A percentile compares a stretch with the other conserved stretches of the same genome.
Conservation (phyloP, 768 basidiomycete genomes). For the Candolleomyces efflorescens region DNA sequence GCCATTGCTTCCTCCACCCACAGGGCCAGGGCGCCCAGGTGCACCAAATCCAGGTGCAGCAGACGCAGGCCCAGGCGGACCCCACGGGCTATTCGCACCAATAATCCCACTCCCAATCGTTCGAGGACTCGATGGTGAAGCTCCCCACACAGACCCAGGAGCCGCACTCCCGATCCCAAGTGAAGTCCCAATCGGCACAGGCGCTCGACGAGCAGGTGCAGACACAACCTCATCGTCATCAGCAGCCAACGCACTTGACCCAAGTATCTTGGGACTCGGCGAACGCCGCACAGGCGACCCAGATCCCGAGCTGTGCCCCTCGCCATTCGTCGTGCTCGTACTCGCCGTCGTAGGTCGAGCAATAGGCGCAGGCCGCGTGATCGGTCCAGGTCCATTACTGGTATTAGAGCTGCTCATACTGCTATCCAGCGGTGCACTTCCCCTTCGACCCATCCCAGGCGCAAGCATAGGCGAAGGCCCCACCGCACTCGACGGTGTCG, state of each 20-base stretch:
- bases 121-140: conserved; percentile 43
- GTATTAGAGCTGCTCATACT: conserved; percentile 11
- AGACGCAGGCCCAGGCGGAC: conserved; percentile 22
- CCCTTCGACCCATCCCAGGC: conserved; percentile 45
- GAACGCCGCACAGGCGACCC: conserved; percentile 50
- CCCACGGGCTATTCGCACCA: conserved; percentile 43
- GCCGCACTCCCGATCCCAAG: conserved; percentile 7
- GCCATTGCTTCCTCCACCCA: background rate
- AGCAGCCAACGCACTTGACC: conserved; percentile 72
- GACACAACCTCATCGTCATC: conserved; percentile 78
- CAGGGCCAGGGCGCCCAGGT: background rate
- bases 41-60: conserved; percentile 28
- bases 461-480: conserved; percentile 39
- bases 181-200: conserved; percentile 12
- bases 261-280: conserved; percentile 61
- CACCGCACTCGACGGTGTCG: conserved; percentile 25
- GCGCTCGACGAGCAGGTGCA: conserved; percentile 39
- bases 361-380: conserved; percentile 65
- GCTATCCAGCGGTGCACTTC: conserved; percentile 28
- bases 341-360: conserved; percentile 48
- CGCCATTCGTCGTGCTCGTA: conserved; percentile 28
- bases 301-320: conserved; percentile 56
- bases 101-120: conserved; percentile 27
- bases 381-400: conserved; percentile 51
- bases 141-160: conserved; percentile 22